These are phyloP conservation scores for Eucommia ulmoides DNA, from an alignment of 257 asterid species.

Conservation along the genomic window DNA sequence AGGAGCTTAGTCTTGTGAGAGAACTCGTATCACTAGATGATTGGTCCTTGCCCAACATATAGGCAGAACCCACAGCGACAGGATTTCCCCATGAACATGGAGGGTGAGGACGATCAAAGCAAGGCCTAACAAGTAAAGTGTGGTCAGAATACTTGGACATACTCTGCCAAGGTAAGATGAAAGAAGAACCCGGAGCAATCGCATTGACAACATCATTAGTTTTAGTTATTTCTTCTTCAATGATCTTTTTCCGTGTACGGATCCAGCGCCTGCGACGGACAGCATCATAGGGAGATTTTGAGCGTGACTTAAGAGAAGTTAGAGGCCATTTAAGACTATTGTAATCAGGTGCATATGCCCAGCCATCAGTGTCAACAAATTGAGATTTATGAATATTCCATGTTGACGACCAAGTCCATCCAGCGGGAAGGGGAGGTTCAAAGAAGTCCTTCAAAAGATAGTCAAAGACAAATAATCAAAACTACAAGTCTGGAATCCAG, in stretches of 20 bases:
- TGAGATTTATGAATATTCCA: conserved; percentile 58
- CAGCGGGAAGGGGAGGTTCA: conserved; percentile 53
- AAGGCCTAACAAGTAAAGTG: conserved; percentile 80
- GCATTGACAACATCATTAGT: conserved; percentile 30
- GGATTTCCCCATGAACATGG: conserved; percentile 85
- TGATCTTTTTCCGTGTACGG: conserved; percentile 40
- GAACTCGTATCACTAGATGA: conserved; percentile 48
- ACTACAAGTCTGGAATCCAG: too few species aligned
- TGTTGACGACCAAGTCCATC: conserved; percentile 60
- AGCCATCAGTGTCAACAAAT: conserved; percentile 52
- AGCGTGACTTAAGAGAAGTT: conserved; percentile 36
- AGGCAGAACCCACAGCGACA: conserved; percentile 28
- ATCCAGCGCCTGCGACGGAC: conserved; percentile 64
- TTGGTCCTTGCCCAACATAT: conserved; percentile 54
- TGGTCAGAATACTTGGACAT: conserved; percentile 51
- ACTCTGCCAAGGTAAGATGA: conserved; percentile 82
- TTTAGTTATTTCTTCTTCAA: conserved; percentile 21
- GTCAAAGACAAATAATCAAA: conserved; percentile 1
- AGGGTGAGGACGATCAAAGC: conserved; percentile 36
- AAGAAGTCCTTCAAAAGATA: conserved; percentile 31
- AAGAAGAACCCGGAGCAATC: conserved; percentile 43
- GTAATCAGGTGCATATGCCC: conserved; percentile 61
- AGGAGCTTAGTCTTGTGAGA: conserved; percentile 56
- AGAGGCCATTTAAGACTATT: conserved; percentile 53
- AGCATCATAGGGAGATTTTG: conserved; percentile 36